Evolutionary conservation across 768 basidiomycete genomes (phyloP).

Genomic region (Daedalea quercina): DNA sequence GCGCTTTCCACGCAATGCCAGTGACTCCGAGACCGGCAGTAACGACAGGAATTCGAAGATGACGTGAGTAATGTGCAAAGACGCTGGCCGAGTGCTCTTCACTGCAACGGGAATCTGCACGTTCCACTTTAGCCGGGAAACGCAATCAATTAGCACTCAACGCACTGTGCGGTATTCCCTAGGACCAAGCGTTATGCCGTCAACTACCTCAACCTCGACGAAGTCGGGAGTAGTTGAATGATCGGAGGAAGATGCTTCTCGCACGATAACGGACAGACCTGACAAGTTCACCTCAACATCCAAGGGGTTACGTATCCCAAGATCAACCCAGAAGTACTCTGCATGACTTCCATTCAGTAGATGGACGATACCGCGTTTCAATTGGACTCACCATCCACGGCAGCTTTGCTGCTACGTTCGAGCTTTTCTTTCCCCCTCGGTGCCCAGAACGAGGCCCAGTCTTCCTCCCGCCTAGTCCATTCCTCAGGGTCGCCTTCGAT

Average conservation of each 20-base stretch:
- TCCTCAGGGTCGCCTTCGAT: constrained; percentile 33
- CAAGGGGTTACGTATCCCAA: constrained; percentile 65
- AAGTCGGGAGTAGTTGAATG: constrained; percentile 28
- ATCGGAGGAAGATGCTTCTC: constrained; percentile 30
- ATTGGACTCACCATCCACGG: constrained; percentile 48
- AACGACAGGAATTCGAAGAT: constrained; percentile 70
- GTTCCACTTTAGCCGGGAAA: background rate
- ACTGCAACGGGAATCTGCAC: constrained; percentile 57
- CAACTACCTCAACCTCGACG: constrained; percentile 52
- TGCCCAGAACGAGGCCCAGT: constrained; percentile 59
- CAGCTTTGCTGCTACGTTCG: constrained; percentile 48
- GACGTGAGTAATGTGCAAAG: constrained; percentile 49
- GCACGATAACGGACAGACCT: constrained; percentile 49
- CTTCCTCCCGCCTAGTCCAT: constrained; percentile 63
- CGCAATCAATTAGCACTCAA: constrained; percentile 6
- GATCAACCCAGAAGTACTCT: constrained; percentile 78
- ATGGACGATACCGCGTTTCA: background rate
- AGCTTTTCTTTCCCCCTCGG: constrained; percentile 47
- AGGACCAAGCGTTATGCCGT: constrained; percentile 54
- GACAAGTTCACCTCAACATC: constrained; percentile 66
- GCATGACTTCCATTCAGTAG: constrained; percentile 5
- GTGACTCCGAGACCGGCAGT: constrained; percentile 58
- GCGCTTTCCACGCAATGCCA: constrained; percentile 66
- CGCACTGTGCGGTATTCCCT: constrained; percentile 62
- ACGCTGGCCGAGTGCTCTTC: constrained; percentile 42